Evolutionary conservation across 179 eudicot genomes (phyloP).

Genomic region (Beta lomatogona): DNA sequence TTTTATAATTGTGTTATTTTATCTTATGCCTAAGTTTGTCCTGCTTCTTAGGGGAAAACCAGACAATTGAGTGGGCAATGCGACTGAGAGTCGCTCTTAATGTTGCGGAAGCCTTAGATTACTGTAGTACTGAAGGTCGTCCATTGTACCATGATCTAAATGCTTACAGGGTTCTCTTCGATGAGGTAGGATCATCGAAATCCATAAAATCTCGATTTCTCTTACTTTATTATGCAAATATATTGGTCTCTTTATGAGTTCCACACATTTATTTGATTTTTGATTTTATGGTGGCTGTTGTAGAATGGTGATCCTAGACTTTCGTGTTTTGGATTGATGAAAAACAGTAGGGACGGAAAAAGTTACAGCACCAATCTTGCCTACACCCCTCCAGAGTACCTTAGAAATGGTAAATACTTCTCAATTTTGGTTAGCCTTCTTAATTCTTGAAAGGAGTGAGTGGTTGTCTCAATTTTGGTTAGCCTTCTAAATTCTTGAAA

Average conservation of each 20-base stretch:
- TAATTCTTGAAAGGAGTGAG: not conserved
- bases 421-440: constrained; percentile 6
- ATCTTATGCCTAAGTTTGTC: not conserved
- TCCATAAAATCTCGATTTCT: not conserved
- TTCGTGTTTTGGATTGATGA: constrained; percentile 91
- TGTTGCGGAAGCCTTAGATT: constrained; percentile 86
- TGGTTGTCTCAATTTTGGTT: not conserved
- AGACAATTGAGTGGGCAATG: constrained; percentile 92
- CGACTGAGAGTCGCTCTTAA: constrained; percentile 74
- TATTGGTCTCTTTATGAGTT: constrained; percentile 13
- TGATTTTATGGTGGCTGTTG: constrained; percentile 33
- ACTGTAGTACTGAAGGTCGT: constrained; percentile 78
- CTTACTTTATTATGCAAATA: not conserved
- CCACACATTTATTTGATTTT: constrained; percentile 17
- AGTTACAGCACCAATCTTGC: constrained; percentile 96
- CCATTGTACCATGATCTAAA: constrained; percentile 84
- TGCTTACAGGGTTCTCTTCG: constrained; percentile 91
- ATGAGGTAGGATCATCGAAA: constrained; percentile 52
- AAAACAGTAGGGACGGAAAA: constrained; percentile 89
- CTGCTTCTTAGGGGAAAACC: constrained; percentile 73
- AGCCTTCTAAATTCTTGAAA: not conserved
- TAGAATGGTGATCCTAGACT: constrained; percentile 94
- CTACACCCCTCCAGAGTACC: constrained; percentile 86
- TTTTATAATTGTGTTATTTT: not conserved
- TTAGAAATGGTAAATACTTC: constrained; percentile 63